Conservation (phyloP, 1,284 basidiomycete genomes). For the Papiliotrema flavescens region DNA sequence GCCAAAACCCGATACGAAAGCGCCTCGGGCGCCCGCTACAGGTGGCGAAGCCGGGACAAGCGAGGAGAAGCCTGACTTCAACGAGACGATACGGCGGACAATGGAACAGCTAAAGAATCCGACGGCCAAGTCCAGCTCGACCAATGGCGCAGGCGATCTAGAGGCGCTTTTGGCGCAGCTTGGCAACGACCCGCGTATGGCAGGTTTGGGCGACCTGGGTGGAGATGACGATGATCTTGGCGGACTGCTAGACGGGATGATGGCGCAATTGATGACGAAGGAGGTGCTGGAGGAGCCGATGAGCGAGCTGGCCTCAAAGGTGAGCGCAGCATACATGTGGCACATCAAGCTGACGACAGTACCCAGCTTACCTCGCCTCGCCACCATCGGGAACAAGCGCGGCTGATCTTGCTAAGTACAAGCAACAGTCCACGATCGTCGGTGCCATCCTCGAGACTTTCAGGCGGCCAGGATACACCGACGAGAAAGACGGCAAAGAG, state of each 20-base stretch:
- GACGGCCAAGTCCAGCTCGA: slow-evolving; percentile 35
- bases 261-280: slow-evolving; percentile 90
- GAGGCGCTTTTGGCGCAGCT: slow-evolving; percentile 34
- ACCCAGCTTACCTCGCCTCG: slow-evolving; percentile 69
- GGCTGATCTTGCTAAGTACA: slow-evolving; percentile 67
- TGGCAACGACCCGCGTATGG: slow-evolving; percentile 50
- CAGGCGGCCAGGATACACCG: slow-evolving; percentile 63
- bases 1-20: slow-evolving; percentile 9
- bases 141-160: slow-evolving; percentile 28
- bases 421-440: slow-evolving; percentile 64
- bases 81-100: slow-evolving; percentile 70
- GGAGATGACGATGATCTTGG: slow-evolving; percentile 56
- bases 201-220: slow-evolving; percentile 48
- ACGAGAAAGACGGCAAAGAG: slow-evolving; percentile 55
- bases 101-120: slow-evolving; percentile 70
- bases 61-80: slow-evolving; percentile 56
- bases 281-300: slow-evolving; percentile 90
- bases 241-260: slow-evolving; percentile 81
- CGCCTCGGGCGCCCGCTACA: background rate
- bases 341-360: slow-evolving; percentile 53
- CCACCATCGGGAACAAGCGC: slow-evolving; percentile 56
- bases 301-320: slow-evolving; percentile 81
- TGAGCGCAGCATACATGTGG: slow-evolving; percentile 35
- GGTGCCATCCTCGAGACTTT: slow-evolving; percentile 69
- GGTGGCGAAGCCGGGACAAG: background rate